Conservation (phyloP, 768 basidiomycete species). For the Chalciporus piperatus region DNA sequence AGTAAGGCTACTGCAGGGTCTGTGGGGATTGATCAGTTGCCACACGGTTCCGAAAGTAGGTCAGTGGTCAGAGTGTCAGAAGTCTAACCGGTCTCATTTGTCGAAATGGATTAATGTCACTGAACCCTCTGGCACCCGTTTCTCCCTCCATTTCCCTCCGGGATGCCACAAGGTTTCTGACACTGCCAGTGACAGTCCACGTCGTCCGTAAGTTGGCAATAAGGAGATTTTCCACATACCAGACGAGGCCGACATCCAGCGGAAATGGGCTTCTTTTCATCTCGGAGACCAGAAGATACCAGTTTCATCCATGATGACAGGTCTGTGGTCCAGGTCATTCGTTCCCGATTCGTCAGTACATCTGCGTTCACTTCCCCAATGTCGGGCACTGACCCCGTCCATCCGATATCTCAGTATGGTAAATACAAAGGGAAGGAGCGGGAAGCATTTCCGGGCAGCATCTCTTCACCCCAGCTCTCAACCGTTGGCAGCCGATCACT, state of each 20-base stretch:
- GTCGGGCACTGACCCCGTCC: slow-evolving; percentile 7
- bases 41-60: slow-evolving; percentile 11
- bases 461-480: slow-evolving; percentile 32
- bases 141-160: slow-evolving; percentile 10
- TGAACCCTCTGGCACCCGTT: slow-evolving; percentile 22
- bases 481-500: slow-evolving; percentile 19
- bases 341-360: slow-evolving; percentile 57
- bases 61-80: slow-evolving; percentile 23
- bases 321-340: slow-evolving; percentile 55
- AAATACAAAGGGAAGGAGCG: slow-evolving; percentile 58
- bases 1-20: background rate
- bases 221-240: slow-evolving; percentile 1
- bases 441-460: slow-evolving; percentile 37
- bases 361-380: slow-evolving; percentile 16
- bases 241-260: background rate
- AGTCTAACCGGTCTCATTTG: slow-evolving; percentile 14
- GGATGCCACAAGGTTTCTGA: slow-evolving; percentile 6
- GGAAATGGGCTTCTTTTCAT: slow-evolving; percentile 34
- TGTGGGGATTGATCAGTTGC: no score
- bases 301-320: slow-evolving; percentile 32
- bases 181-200: slow-evolving; percentile 3
- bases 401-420: slow-evolving; percentile 41
- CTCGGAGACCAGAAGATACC: slow-evolving; percentile 18
- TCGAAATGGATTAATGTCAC: slow-evolving; percentile 4
- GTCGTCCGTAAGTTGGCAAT: background rate